Evolutionary conservation across 495 filamentous ascomycete genomes (phyloP).

Genomic region (Penicillium lagena): DNA sequence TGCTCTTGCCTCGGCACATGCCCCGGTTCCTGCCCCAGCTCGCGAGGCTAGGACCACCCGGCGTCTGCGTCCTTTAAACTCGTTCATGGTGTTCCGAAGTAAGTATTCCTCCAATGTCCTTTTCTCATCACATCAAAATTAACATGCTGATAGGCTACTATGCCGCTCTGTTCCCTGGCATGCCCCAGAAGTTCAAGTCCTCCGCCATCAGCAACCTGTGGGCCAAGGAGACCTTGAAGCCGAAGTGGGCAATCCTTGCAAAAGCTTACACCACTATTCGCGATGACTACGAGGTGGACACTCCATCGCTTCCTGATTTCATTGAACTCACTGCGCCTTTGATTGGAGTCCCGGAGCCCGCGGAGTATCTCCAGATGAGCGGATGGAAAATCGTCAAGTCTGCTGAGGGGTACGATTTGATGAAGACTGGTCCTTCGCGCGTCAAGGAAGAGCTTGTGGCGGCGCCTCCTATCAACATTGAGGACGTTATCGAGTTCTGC

Average conservation of each 20-base stretch:
- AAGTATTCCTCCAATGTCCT: conserved; percentile 8
- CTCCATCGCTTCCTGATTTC: conserved; percentile 1
- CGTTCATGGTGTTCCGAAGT: conserved; percentile 45
- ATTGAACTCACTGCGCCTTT: background rate
- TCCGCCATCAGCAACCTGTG: conserved; percentile 33
- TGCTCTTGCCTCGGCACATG: too few species aligned
- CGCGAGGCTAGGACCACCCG: background rate
- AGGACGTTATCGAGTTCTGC: background rate
- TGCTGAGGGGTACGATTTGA: background rate
- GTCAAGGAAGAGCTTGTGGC: background rate
- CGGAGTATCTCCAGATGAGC: conserved; percentile 31
- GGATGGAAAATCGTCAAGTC: conserved; percentile 21
- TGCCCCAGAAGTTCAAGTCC: conserved; percentile 40
- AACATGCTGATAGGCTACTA: conserved; percentile 31
- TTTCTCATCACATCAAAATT: background rate
- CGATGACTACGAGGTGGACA: conserved; percentile 32
- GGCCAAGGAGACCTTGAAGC: conserved; percentile 36
- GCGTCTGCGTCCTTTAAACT: conserved; percentile 30
- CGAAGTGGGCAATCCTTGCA: conserved; percentile 42
- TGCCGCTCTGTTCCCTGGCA: conserved; percentile 25
- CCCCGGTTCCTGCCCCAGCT: too few species aligned
- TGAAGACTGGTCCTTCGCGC: background rate
- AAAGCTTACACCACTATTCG: conserved; percentile 45
- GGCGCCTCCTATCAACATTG: background rate
- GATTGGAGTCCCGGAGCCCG: conserved; percentile 25